These are phyloP conservation scores for Colletotrichum brevisporum DNA, from an alignment of 2,329 filamentous ascomycete species.

Conservation along the genomic window DNA sequence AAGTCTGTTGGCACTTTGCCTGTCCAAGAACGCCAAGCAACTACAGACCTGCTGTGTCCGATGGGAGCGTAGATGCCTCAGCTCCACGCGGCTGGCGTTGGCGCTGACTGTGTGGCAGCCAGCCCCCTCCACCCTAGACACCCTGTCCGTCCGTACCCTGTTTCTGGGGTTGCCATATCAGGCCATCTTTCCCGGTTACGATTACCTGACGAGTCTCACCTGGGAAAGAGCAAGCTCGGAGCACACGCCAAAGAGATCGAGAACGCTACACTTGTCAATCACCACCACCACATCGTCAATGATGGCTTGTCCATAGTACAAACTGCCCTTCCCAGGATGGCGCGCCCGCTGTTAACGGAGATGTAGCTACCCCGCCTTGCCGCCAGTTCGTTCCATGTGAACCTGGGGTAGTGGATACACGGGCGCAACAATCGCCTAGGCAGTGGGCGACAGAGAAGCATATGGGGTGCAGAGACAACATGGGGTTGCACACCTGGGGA, in stretches of 20 bases:
- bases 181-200: neutral
- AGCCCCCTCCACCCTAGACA: neutral
- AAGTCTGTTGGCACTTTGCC: slow-evolving; percentile 40
- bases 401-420: slow-evolving; percentile 18
- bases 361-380: slow-evolving; percentile 2
- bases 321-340: neutral
- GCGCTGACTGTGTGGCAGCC: slow-evolving; percentile 9
- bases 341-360: neutral
- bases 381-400: neutral
- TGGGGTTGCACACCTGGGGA: slow-evolving; percentile 34
- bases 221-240: neutral
- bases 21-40: slow-evolving; percentile 3
- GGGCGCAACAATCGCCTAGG: neutral
- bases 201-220: neutral
- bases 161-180: neutral
- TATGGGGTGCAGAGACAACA: slow-evolving; percentile 38
- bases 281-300: too few species aligned
- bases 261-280: too few species aligned
- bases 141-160: neutral
- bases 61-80: slow-evolving; percentile 13
- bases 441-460: slow-evolving; percentile 26
- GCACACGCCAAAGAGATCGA: neutral
- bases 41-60: slow-evolving; percentile 17
- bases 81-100: neutral
- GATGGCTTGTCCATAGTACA: too few species aligned